Evolutionary conservation across 768 basidiomycete species (phyloP).

Genomic region (Leccinum subgranulosum): DNA sequence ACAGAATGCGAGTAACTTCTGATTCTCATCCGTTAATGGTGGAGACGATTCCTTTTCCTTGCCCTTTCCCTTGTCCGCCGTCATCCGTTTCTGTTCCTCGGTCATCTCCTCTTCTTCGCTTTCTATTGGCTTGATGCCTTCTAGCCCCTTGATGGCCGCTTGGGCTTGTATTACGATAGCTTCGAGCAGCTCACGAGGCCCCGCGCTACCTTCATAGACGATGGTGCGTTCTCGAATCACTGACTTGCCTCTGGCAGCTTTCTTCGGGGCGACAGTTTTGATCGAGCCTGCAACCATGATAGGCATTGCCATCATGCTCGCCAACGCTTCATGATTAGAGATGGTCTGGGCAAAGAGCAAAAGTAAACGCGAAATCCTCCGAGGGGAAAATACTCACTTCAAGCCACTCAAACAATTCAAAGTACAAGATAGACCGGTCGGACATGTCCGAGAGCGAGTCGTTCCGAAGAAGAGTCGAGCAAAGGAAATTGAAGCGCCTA

Average conservation of each 20-base stretch:
- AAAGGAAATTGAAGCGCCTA: constrained; percentile 84
- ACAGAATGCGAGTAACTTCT: constrained; percentile 78
- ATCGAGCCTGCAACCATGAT: constrained; percentile 82
- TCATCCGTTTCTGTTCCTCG: constrained; percentile 89
- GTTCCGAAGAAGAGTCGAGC: constrained; percentile 81
- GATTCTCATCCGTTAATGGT: constrained; percentile 65
- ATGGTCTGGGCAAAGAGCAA: constrained; percentile 58
- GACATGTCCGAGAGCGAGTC: constrained; percentile 96
- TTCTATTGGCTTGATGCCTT: constrained; percentile 55
- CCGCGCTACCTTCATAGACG: constrained; percentile 86
- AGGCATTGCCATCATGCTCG: constrained; percentile 96
- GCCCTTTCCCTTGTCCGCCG: constrained; percentile 59
- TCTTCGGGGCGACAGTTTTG: constrained; percentile 61
- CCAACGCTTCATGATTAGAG: constrained; percentile 88
- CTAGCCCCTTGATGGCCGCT: constrained; percentile 85
- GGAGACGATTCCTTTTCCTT: constrained; percentile 47
- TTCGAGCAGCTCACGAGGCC: constrained; percentile 89
- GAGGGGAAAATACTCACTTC: constrained; percentile 50
- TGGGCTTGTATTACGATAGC: constrained; percentile 90
- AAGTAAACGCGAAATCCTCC: not conserved
- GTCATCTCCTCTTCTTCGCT: constrained; percentile 63
- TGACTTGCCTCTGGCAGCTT: constrained; percentile 40
- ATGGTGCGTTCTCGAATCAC: constrained; percentile 77
- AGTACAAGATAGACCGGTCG: constrained; percentile 79
- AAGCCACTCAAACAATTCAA: constrained; percentile 88